Conservation (phyloP, 192 early-diverging fungal species). For the Piromyces sp. region DNA sequence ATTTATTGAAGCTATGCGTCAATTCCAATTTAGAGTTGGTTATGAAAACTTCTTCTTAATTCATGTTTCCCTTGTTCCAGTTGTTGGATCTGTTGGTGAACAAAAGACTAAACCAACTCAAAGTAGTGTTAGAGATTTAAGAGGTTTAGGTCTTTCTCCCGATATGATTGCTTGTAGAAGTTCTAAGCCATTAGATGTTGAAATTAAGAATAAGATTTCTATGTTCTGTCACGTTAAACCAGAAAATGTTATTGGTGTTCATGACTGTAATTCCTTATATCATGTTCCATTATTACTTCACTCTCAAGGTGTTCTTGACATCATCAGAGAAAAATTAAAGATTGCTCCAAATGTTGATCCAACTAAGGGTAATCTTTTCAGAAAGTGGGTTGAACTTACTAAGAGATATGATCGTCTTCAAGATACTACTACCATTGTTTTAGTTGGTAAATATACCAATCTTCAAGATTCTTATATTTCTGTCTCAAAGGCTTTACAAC, state of each 20-base stretch:
- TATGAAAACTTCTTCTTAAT: slow-evolving; percentile 95
- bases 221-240: slow-evolving; percentile 98
- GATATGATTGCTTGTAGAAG: slow-evolving; percentile 94
- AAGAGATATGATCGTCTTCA: slow-evolving; percentile 55
- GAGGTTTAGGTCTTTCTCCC: slow-evolving; percentile 84
- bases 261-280: slow-evolving; percentile 91
- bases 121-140: slow-evolving; percentile 79
- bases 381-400: slow-evolving; percentile 75
- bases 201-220: slow-evolving; percentile 79
- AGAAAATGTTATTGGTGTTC: slow-evolving; percentile 82
- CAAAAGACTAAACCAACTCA: slow-evolving; percentile 99
- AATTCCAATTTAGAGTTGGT: slow-evolving; percentile 99
- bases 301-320: slow-evolving; percentile 68
- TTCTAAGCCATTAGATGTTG: slow-evolving; percentile 61
- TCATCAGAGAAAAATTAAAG: slow-evolving; percentile 61
- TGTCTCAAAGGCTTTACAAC: slow-evolving; percentile 89
- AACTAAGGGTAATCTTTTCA: slow-evolving; percentile 47
- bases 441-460: slow-evolving; percentile 16
- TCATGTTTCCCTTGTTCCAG: slow-evolving; percentile 91
- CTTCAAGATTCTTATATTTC: slow-evolving; percentile 47
- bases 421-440: slow-evolving; percentile 67
- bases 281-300: slow-evolving; percentile 86
- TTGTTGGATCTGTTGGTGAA: slow-evolving; percentile 93
- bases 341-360: slow-evolving; percentile 40
- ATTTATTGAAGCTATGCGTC: slow-evolving; percentile 98